Evolutionary conservation across 768 basidiomycete genomes (phyloP), one percentile per base, ranked within the genome.

Genomic region (Collybiopsis confluens): DNA sequence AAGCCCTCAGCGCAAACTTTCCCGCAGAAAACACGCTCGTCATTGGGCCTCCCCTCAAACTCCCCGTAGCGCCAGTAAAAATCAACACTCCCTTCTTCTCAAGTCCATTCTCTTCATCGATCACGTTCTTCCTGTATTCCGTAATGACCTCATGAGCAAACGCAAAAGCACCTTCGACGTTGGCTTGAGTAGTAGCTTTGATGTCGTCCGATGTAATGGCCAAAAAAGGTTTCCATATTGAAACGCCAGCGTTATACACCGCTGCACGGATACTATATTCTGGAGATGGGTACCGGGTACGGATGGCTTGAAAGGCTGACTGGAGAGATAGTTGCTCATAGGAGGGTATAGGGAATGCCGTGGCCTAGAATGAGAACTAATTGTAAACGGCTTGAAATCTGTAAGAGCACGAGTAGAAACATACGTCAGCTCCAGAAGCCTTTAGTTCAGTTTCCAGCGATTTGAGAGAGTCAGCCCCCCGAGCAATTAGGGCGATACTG

Each of bases 41-140:
- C 0, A 67, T 69, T 1, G 70, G 68, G 52, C 87, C 88, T 5
- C 88, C 88, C 52, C 88, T 70, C 18, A 79, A 53, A 49, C 81
- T 75, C 5, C 88, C 83, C 6, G 88, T 89, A 1, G 88, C 88
- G 0, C 87, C 86, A 0, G 87, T 90, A 62, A 88, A 88, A 10
- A 88, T 75, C 44, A 90, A 65, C 0, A 82, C 78, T 6, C 88
- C 88, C 24, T 76, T 73, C 61, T 80, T 79, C 30, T 13, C 30
- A n/a, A n/a, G n/a, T 10, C 83, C 81, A n/a, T 64, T 65, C 1
- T 70, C 62, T 45, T 76, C 68, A n/a, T 73, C 72, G 6, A 78
- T 63, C 9, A 74, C 72, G 58, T 84, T 85, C 42, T 76, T 72
- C 62, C 83, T 82, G 67, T 88, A 82, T 1, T 76, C 73, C 27